These are phyloP conservation scores for Fusarium foetens DNA, from an alignment of 2,329 filamentous ascomycete genomes.

Conservation along the genomic window DNA sequence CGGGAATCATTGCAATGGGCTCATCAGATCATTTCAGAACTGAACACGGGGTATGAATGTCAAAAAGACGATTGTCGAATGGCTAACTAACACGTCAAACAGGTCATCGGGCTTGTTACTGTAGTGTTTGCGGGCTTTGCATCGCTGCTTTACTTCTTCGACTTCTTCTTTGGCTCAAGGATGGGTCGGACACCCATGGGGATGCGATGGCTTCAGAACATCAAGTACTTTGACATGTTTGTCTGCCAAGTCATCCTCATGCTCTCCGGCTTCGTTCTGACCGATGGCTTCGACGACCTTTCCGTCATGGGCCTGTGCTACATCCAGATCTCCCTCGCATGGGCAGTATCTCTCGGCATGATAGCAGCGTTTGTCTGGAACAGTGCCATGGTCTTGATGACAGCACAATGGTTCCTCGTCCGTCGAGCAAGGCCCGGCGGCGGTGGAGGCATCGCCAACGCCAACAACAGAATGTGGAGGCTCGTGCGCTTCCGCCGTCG, in stretches of 20 bases:
- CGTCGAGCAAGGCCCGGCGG: background rate
- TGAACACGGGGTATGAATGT: background rate
- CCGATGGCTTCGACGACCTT: constrained; percentile 1
- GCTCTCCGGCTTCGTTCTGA: constrained; percentile 11
- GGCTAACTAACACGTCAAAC: rapidly evolving
- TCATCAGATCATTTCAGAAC: constrained; percentile 14
- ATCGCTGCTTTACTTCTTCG: constrained; percentile 3
- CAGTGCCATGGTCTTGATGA: constrained; percentile 20
- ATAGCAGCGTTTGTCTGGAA: constrained; percentile 21
- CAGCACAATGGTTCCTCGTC: constrained; percentile 18
- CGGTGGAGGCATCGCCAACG: background rate
- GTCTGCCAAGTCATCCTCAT: constrained; percentile 16
- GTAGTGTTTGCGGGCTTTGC: constrained; percentile 4
- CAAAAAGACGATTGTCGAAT: rapidly evolving
- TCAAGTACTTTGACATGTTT: constrained; percentile 19
- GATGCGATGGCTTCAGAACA: background rate
- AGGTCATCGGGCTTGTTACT: background rate
- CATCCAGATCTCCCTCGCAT: constrained; percentile 8
- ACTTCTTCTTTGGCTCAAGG: constrained; percentile 2
- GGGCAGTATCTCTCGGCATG: constrained; percentile 11
- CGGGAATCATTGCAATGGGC: constrained; percentile 8
- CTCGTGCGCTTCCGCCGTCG: background rate
- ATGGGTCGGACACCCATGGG: background rate
- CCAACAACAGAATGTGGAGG: constrained; percentile 13
- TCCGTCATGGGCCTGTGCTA: constrained; percentile 6